Conservation (phyloP, 768 basidiomycete species). For the Leccinum pellstonianum region DNA sequence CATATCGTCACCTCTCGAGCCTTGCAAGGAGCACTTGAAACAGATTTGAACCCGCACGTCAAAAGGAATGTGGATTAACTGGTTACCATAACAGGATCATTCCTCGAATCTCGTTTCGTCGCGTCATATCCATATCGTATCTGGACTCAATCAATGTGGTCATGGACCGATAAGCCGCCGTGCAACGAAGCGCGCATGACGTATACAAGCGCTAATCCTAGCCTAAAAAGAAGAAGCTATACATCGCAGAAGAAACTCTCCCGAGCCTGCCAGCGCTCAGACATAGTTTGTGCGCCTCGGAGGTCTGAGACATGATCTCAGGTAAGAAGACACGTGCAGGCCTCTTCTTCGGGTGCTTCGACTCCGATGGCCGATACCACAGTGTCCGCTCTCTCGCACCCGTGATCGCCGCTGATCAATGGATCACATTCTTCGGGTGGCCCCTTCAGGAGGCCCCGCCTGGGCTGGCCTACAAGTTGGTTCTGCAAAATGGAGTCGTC, state of each 20-base stretch:
- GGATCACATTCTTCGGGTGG: background rate
- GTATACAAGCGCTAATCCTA: background rate
- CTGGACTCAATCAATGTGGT: background rate
- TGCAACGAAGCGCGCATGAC: background rate
- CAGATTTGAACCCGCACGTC: background rate
- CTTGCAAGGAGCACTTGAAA: background rate
- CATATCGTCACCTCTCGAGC: background rate
- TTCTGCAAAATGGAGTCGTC: background rate
- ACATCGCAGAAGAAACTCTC: background rate
- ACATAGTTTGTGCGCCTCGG: background rate
- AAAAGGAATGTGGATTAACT: background rate
- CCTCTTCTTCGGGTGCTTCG: background rate
- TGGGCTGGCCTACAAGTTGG: background rate
- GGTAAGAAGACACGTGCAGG: background rate
- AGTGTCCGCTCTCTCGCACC: background rate
- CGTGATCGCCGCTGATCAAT: background rate
- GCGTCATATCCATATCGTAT: background rate
- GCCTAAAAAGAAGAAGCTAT: background rate
- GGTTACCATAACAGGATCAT: background rate
- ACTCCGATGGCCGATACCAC: background rate
- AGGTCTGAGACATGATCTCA: background rate
- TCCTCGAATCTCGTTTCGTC: background rate
- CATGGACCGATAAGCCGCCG: background rate
- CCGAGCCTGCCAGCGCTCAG: no score
- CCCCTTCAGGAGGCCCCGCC: background rate